phyloP scores from a whole-genome alignment of 1,139 yeast genomes.

The Candida neerlandica region DNA sequence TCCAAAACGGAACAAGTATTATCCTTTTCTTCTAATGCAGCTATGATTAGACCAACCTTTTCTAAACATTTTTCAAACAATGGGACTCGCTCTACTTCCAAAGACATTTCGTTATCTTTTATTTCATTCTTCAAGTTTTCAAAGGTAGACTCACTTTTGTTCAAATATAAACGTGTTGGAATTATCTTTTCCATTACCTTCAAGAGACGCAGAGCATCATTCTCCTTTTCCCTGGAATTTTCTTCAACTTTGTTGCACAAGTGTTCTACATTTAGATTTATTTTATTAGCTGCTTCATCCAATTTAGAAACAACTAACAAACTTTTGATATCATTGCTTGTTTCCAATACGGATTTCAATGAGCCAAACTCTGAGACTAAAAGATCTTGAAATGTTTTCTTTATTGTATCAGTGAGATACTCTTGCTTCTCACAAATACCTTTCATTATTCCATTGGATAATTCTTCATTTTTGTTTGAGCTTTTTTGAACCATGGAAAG shows the following conservation, averaged over 20 bases:
- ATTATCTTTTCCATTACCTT: neutral
- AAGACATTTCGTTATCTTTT: no score
- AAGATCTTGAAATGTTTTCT: neutral
- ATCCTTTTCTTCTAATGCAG: neutral
- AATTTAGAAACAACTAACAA: neutral
- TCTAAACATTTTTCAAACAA: no score
- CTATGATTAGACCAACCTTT: neutral
- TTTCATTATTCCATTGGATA: neutral
- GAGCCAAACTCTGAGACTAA: neutral
- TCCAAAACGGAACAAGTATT: neutral
- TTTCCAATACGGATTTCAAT: neutral
- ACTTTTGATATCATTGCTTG: neutral
- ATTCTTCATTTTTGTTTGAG: neutral
- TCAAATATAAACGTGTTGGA: no score
- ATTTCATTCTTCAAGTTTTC: no score
- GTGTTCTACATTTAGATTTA: no score
- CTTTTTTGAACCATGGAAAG: neutral
- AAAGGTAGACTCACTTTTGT: no score
- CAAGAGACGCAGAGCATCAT: neutral
- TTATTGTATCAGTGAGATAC: neutral
- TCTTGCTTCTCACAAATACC: neutral
- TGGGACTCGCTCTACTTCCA: no score
- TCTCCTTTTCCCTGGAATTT: neutral
- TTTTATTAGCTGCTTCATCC: neutral
- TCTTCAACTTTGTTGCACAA: no score